These are phyloP conservation scores for Somion occarium DNA, from an alignment of 1,284 basidiomycete genomes.

Conservation along the genomic window DNA sequence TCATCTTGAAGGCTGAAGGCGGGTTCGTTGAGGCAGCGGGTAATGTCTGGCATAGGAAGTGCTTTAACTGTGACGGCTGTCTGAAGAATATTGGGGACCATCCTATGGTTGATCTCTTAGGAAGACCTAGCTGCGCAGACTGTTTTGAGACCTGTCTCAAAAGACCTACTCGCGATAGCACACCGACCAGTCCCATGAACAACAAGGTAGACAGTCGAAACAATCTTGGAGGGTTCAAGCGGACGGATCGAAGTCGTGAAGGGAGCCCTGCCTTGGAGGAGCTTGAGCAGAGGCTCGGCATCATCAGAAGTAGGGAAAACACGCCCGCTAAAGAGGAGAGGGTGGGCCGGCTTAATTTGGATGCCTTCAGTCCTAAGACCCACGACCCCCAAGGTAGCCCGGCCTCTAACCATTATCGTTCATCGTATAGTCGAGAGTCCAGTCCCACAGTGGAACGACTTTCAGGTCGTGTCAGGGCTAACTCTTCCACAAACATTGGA, in stretches of 20 bases:
- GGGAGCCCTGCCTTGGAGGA: slow-evolving; percentile 60
- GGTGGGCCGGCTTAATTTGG: slow-evolving; percentile 21
- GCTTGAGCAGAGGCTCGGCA: slow-evolving; percentile 46
- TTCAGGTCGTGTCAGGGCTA: slow-evolving; percentile 15
- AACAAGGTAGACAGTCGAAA: slow-evolving; percentile 23
- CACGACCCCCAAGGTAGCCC: slow-evolving; percentile 11
- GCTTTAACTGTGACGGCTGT: slow-evolving; percentile 71
- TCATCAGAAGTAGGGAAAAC: slow-evolving; percentile 24
- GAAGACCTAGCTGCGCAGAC: slow-evolving; percentile 67
- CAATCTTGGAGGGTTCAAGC: slow-evolving; percentile 36
- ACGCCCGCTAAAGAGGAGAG: slow-evolving; percentile 20
- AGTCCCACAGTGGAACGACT: slow-evolving; percentile 20
- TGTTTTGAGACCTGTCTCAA: slow-evolving; percentile 73
- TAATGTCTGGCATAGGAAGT: slow-evolving; percentile 72
- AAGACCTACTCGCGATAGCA: slow-evolving; percentile 34
- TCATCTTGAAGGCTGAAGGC: slow-evolving; percentile 70
- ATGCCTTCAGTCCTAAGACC: slow-evolving; percentile 8
- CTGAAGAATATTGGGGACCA: slow-evolving; percentile 63
- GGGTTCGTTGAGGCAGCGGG: slow-evolving; percentile 66
- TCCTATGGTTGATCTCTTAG: slow-evolving; percentile 78
- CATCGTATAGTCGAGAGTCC: slow-evolving; percentile 14
- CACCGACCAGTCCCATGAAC: slow-evolving; percentile 19
- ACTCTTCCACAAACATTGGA: slow-evolving; percentile 14
- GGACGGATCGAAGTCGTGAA: slow-evolving; percentile 40
- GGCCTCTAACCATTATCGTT: slow-evolving; percentile 12